phyloP scores from a whole-genome alignment of 164 flowering plant genomes.

The grape (Vitis vinifera) region ASM3070453v1 NC_081816.1:15907001-15907500 shows the following conservation, averaged over 20 bases:
- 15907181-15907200: constrained; percentile 58
- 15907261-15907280: constrained; percentile 76
- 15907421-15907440: constrained; percentile 67
- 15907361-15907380: constrained; percentile 64
- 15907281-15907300: constrained; percentile 74
- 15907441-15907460: constrained; percentile 96
- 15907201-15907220: constrained; percentile 26
- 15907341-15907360: constrained; percentile 70
- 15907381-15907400: constrained; percentile 87
- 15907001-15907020: constrained; percentile 94
- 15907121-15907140: constrained; percentile 60
- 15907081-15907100: constrained; percentile 89
- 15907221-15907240: constrained; percentile 30
- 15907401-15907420: constrained; percentile 84
- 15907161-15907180: constrained; percentile 60
- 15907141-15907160: constrained; percentile 57
- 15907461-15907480: constrained; percentile 95
- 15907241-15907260: constrained; percentile 50
- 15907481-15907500: constrained; percentile 94
- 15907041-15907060: constrained; percentile 86
- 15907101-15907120: constrained; percentile 58
- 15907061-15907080: constrained; percentile 91
- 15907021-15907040: constrained; percentile 91
- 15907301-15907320: constrained; percentile 48
- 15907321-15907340: constrained; percentile 56